These are phyloP conservation scores for Globisporangium irregulare DNA, from an alignment of 352 stramenopile genomes.

Conservation along the genomic window DNA sequence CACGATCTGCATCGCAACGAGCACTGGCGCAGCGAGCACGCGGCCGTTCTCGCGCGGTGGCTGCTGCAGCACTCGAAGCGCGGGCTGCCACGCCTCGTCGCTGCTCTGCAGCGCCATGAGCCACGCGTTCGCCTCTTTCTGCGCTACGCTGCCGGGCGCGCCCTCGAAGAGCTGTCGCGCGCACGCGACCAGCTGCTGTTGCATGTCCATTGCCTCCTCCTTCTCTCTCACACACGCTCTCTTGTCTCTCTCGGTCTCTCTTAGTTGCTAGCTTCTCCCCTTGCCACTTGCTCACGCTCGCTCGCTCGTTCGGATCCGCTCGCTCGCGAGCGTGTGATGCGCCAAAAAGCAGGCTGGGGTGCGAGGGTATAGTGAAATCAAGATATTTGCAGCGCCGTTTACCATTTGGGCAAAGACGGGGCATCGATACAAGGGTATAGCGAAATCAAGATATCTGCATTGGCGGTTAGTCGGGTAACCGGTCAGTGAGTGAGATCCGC, in stretches of 20 bases:
- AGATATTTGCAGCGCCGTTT: no score
- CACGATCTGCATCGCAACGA: slow-evolving; percentile 72
- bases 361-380: no score
- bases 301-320: neutral
- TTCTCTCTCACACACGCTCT: neutral
- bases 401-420: no score
- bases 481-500: neutral
- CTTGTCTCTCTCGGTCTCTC: neutral
- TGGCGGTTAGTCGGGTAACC: neutral
- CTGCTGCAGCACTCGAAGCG: slow-evolving; percentile 51
- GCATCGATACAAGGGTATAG: neutral
- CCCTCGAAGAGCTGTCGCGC: slow-evolving; percentile 69
- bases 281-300: neutral
- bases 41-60: slow-evolving; percentile 21
- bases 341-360: neutral
- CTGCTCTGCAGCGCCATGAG: slow-evolving; percentile 62
- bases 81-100: slow-evolving; percentile 52
- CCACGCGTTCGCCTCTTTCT: slow-evolving; percentile 63
- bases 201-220: slow-evolving; percentile 24
- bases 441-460: neutral
- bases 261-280: neutral
- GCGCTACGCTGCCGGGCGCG: slow-evolving; percentile 42
- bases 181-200: slow-evolving; percentile 51
- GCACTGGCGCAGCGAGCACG: slow-evolving; percentile 29
- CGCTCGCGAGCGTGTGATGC: neutral